Evolutionary conservation across 2,329 filamentous ascomycete species (phyloP).

Genomic region (Botrytis galanthina): DNA sequence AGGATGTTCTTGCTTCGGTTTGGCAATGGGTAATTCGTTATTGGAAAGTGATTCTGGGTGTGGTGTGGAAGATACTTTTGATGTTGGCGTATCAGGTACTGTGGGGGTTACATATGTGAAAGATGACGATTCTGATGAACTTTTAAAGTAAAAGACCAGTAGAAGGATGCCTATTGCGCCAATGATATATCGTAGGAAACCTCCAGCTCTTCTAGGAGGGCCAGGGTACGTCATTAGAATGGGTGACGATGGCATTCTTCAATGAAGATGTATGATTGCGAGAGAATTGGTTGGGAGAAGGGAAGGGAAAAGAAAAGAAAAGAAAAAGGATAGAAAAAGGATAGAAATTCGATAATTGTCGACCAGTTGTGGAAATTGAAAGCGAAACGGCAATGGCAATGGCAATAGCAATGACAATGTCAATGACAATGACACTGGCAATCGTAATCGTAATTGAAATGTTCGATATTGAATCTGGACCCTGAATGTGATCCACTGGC

Average conservation of each 20-base stretch:
- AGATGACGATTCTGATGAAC: slow-evolving; percentile 6
- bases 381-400: neutral
- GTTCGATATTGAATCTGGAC: neutral
- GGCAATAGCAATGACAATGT: neutral
- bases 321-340: no score
- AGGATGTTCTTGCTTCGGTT: slow-evolving; percentile 39
- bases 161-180: slow-evolving; percentile 24
- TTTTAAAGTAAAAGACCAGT: slow-evolving; percentile 25
- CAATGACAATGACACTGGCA: neutral
- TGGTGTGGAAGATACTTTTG: neutral
- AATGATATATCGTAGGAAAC: slow-evolving; percentile 30
- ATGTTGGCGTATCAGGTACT: neutral
- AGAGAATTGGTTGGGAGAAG: neutral
- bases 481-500: neutral
- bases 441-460: neutral
- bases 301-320: neutral
- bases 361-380: neutral
- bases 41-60: neutral
- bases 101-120: slow-evolving; percentile 3
- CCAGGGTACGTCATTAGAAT: slow-evolving; percentile 34
- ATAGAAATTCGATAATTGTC: neutral
- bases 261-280: neutral
- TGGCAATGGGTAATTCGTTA: neutral
- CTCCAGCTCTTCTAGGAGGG: slow-evolving; percentile 33
- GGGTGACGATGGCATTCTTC: slow-evolving; percentile 34